Percentiles rank a stretch among this genome's conserved stretches.
These are phyloP conservation scores for Russula olivacea DNA, from an alignment of 768 basidiomycete species.

Conservation along the genomic window DNA sequence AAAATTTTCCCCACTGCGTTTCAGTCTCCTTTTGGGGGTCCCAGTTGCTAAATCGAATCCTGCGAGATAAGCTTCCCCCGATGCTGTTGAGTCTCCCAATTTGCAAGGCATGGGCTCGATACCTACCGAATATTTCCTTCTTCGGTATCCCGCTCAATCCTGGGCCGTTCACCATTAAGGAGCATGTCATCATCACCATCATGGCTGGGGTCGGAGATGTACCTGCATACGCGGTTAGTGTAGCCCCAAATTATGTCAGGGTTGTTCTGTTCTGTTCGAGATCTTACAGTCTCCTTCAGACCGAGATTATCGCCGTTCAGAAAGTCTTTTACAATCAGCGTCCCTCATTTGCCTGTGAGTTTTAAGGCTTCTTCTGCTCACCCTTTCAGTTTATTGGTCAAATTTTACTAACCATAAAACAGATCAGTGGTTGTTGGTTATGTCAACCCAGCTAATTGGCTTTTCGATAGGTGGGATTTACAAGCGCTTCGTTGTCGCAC, in stretches of 20 bases:
- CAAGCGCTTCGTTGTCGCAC: slow-evolving; percentile 42
- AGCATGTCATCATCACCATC: slow-evolving; percentile 52
- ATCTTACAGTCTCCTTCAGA: slow-evolving; percentile 22
- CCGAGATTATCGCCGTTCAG: slow-evolving; percentile 44
- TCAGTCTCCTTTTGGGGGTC: neutral
- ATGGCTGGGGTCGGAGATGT: slow-evolving; percentile 36
- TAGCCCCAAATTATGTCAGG: neutral
- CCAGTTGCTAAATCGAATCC: slow-evolving; percentile 1
- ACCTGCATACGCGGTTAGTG: slow-evolving; percentile 32
- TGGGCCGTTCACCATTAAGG: slow-evolving; percentile 32
- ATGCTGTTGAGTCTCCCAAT: slow-evolving; percentile 65
- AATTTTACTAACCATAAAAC: neutral
- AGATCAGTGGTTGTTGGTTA: slow-evolving; percentile 37
- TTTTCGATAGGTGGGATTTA: slow-evolving; percentile 41
- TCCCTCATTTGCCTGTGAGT: slow-evolving; percentile 31
- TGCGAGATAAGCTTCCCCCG: slow-evolving; percentile 43
- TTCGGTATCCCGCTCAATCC: slow-evolving; percentile 53
- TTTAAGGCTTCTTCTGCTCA: neutral
- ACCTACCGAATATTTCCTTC: slow-evolving; percentile 49
- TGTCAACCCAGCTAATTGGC: slow-evolving; percentile 40
- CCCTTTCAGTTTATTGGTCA: neutral
- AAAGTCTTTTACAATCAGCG: slow-evolving; percentile 29
- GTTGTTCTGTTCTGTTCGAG: neutral
- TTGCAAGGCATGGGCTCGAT: slow-evolving; percentile 51
- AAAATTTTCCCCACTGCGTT: neutral